These are phyloP conservation scores for Zarea fungicola DNA, from an alignment of 2,329 filamentous ascomycete genomes.

Conservation along the genomic window DNA sequence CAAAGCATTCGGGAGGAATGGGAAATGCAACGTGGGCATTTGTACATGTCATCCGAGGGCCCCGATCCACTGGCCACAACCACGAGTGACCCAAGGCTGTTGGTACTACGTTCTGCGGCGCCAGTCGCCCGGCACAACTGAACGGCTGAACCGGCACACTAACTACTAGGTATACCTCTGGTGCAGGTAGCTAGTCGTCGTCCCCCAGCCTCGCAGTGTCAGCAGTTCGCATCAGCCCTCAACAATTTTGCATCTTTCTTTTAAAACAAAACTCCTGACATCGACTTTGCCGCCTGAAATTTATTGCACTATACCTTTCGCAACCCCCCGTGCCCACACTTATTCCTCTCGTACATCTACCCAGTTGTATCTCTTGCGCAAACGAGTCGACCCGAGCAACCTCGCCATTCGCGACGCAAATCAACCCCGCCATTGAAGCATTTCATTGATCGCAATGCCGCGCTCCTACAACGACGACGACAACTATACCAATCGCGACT, in stretches of 20 bases:
- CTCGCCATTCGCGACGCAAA: no score
- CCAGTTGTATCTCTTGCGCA: no score
- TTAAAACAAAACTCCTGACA: background rate
- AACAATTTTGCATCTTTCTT: background rate
- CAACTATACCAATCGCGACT: conserved; percentile 8
- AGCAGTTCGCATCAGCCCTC: background rate
- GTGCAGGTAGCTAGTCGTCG: no score
- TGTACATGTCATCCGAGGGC: background rate
- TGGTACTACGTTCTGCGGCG: no score
- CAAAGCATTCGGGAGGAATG: background rate
- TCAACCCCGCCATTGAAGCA: no score
- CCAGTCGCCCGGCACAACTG: background rate
- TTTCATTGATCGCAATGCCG: conserved; percentile 8
- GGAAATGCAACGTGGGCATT: background rate
- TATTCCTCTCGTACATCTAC: no score
- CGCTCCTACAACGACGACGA: conserved; percentile 18
- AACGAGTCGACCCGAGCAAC: no score
- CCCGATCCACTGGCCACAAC: conserved; percentile 1
- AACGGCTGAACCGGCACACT: background rate
- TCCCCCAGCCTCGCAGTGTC: background rate
- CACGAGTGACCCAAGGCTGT: background rate
- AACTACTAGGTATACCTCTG: no score
- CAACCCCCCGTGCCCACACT: no score
- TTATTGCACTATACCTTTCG: no score
- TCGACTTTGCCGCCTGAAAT: no score